phyloP scores from a whole-genome alignment of 163 green algal species.

The Scenedesmus sp. region DNA sequence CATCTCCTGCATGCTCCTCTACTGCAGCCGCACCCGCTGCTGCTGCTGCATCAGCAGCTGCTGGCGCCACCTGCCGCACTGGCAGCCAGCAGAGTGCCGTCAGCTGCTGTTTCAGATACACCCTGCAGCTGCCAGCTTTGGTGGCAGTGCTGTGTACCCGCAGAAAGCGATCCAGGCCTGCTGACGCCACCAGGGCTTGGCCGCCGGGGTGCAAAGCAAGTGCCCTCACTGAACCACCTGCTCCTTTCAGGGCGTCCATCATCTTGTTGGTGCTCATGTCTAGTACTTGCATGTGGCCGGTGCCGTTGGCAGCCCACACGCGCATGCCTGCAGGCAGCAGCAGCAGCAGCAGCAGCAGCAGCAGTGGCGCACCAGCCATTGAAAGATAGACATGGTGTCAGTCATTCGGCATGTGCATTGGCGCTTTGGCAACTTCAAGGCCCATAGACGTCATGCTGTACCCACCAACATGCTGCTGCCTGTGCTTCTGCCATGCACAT shows the following conservation, averaged over 20 bases:
- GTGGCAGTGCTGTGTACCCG: conserved; percentile 70
- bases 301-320: conserved; percentile 79
- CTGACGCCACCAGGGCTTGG: conserved; percentile 71
- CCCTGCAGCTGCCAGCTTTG: conserved; percentile 20
- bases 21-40: background rate
- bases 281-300: conserved; percentile 72
- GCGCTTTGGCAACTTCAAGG: background rate
- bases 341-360: background rate
- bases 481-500: too few species aligned
- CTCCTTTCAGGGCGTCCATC: conserved; percentile 71
- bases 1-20: background rate
- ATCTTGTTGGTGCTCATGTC: conserved; percentile 71
- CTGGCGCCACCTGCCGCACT: background rate
- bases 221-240: conserved; percentile 63
- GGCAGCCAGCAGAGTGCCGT: conserved; percentile 56
- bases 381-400: background rate
- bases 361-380: background rate
- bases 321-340: conserved; percentile 36
- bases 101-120: conserved; percentile 74
- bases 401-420: background rate
- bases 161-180: conserved; percentile 81
- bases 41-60: background rate
- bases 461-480: too few species aligned
- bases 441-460: too few species aligned
- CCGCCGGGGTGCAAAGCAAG: conserved; percentile 63